Evolutionary conservation across 148 eudicot genomes (phyloP).

Genomic region (Camellia sinensis): DNA sequence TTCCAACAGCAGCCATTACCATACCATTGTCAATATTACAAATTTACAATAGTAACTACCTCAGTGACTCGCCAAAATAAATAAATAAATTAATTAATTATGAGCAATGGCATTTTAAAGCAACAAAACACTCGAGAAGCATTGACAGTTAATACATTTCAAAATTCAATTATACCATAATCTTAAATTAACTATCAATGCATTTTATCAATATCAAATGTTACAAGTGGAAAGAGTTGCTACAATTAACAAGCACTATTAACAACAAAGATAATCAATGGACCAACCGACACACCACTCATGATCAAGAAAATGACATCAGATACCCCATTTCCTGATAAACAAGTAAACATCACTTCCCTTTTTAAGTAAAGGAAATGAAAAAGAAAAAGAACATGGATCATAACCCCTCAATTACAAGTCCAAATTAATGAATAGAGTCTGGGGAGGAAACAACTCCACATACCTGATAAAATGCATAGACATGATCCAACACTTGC

Average conservation of each 20-base stretch:
- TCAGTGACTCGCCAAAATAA: background rate
- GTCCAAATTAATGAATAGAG: constrained; percentile 1
- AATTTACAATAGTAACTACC: background rate
- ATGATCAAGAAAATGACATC: background rate
- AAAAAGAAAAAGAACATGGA: background rate
- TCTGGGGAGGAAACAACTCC: background rate
- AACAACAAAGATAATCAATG: background rate
- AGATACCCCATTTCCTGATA: background rate
- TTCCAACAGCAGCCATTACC: background rate
- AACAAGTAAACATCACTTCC: background rate
- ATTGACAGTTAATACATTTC: background rate
- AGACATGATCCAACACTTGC: constrained; percentile 68
- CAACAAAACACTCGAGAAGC: background rate
- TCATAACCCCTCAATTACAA: background rate
- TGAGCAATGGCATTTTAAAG: too few species aligned
- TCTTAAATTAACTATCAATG: background rate
- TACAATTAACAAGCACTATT: background rate
- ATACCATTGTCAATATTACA: background rate
- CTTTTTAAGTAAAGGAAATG: background rate
- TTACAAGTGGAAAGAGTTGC: background rate
- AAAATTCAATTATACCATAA: background rate
- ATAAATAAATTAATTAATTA: too few species aligned
- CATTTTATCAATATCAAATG: background rate
- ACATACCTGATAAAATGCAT: constrained; percentile 80
- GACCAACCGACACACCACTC: background rate